Percentiles rank a stretch among this genome's conserved stretches.
Conservation (phyloP, 2,329 filamentous ascomycete species). For the Pseudogymnoascus sp. region DNA sequence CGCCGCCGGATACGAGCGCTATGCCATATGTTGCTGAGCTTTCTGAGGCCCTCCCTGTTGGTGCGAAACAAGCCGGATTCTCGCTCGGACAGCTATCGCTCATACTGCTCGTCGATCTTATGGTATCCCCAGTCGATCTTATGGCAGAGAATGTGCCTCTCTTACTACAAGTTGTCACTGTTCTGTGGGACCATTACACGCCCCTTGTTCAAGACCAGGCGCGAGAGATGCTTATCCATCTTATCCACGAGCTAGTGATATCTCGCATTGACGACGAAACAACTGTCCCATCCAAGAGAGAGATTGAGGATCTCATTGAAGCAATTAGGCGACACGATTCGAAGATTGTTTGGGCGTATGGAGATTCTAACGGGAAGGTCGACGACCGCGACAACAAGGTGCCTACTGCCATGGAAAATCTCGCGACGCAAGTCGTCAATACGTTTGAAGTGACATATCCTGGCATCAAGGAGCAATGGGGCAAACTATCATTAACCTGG, state of each 20-base stretch:
- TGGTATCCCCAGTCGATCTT: slow-evolving; percentile 84
- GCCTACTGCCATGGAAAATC: slow-evolving; percentile 76
- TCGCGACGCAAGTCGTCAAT: slow-evolving; percentile 73
- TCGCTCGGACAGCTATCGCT: slow-evolving; percentile 89
- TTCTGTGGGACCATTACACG: slow-evolving; percentile 97
- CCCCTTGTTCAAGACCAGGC: slow-evolving; percentile 93
- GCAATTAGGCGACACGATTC: slow-evolving; percentile 76
- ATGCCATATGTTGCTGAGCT: slow-evolving; percentile 90
- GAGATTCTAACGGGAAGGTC: slow-evolving; percentile 77
- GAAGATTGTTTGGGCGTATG: slow-evolving; percentile 86
- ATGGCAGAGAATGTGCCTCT: slow-evolving; percentile 73
- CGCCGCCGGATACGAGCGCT: slow-evolving; percentile 64
- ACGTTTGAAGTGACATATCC: slow-evolving; percentile 82
- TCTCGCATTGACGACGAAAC: slow-evolving; percentile 58
- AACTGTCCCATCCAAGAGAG: slow-evolving; percentile 55
- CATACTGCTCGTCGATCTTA: slow-evolving; percentile 89
- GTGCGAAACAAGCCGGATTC: slow-evolving; percentile 86
- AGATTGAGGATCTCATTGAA: slow-evolving; percentile 84
- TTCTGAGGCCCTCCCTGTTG: slow-evolving; percentile 68
- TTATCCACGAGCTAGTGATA: slow-evolving; percentile 93
- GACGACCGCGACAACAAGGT: slow-evolving; percentile 72
- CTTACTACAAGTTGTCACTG: slow-evolving; percentile 81
- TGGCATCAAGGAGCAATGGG: slow-evolving; percentile 85
- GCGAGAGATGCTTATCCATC: slow-evolving; percentile 92
- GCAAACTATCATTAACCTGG: slow-evolving; percentile 83